phyloP scores from a whole-genome alignment of 2,329 filamentous ascomycete species.

The Trichophyton rubrum region DNA sequence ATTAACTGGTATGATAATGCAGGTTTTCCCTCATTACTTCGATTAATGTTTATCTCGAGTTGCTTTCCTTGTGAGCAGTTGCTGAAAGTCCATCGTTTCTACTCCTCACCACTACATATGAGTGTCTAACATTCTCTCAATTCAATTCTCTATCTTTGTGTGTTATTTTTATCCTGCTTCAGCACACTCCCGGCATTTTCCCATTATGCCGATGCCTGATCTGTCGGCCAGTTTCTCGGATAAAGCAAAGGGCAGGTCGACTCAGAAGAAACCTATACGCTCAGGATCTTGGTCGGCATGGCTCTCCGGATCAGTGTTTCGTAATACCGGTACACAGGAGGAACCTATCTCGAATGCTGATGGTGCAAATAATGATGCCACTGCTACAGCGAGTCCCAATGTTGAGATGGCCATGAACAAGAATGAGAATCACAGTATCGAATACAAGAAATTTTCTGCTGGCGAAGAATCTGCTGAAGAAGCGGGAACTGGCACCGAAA shows the following conservation, averaged over 20 bases:
- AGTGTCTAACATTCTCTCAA: neutral
- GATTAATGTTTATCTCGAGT: neutral
- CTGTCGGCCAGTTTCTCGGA: neutral
- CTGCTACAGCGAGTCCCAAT: neutral
- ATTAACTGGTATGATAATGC: neutral
- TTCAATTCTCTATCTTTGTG: neutral
- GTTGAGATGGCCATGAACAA: neutral
- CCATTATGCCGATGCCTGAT: neutral
- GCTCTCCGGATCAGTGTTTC: constrained; percentile 7
- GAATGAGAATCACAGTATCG: neutral
- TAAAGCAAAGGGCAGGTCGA: neutral
- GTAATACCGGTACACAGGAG: neutral
- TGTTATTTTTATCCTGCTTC: neutral
- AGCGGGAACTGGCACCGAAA: neutral
- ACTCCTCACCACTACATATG: neutral
- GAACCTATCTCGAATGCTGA: neutral
- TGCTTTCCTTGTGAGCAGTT: neutral
- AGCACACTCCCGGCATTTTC: neutral
- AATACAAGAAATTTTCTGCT: constrained; percentile 10
- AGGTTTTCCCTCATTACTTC: neutral
- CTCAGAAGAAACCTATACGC: neutral
- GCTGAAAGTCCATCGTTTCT: neutral
- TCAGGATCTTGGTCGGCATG: constrained; percentile 13
- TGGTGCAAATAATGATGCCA: neutral
- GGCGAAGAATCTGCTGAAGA: constrained; percentile 9